Conservation (phyloP, 352 stramenopile genomes). For the Saprolegnia parasitica region DNA sequence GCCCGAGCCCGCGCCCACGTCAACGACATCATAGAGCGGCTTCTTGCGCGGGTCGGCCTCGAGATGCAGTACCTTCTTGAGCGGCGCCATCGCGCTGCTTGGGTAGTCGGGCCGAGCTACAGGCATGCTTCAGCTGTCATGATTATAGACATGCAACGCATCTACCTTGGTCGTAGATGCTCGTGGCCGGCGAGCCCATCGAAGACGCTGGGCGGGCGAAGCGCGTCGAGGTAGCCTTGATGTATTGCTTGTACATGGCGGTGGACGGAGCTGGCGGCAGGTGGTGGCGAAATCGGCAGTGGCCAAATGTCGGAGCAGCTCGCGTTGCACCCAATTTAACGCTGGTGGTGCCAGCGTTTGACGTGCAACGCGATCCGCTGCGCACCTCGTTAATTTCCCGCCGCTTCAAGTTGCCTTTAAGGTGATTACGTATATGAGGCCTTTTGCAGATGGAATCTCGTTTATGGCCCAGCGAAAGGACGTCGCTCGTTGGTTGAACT, state of each 20-base stretch:
- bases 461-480: no score
- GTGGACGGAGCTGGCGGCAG: not conserved
- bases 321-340: not conserved
- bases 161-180: conserved; percentile 28
- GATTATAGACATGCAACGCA: not conserved
- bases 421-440: no score
- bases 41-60: conserved; percentile 1
- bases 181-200: not conserved
- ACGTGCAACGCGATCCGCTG: not conserved
- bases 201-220: conserved; percentile 3
- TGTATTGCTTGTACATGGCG: conserved; percentile 25
- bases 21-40: conserved; percentile 19
- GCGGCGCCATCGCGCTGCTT: not conserved
- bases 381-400: not conserved
- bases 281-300: not conserved
- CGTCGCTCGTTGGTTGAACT: conserved; percentile 10
- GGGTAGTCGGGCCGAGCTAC: conserved; percentile 27
- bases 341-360: not conserved
- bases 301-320: not conserved
- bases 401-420: no score
- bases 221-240: conserved; percentile 21
- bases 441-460: not conserved
- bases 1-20: conserved; percentile 18
- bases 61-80: conserved; percentile 18
- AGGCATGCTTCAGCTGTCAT: not conserved